These are phyloP conservation scores for sorghum (Sorghum bicolor) DNA, from an alignment of 176 grass and related monocot genomes.

Conservation along the genomic window DNA sequence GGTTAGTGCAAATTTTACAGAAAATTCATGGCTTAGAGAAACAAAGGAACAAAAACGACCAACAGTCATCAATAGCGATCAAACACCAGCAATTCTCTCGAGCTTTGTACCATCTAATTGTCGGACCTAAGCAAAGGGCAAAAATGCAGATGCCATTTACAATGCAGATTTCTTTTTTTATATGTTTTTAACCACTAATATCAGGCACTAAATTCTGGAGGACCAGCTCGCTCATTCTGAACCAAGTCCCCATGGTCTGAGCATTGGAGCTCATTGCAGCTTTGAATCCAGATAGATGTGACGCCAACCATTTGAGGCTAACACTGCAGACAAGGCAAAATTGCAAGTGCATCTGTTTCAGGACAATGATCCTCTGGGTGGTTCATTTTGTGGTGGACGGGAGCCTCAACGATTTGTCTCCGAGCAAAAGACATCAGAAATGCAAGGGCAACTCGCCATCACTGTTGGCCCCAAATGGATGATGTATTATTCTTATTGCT, in stretches of 20 bases:
- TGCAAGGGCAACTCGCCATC: neutral
- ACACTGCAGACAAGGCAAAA: neutral
- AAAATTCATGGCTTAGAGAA: neutral
- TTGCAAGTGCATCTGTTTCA: neutral
- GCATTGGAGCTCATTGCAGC: neutral
- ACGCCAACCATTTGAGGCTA: neutral
- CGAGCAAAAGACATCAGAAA: neutral
- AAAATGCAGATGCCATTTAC: neutral
- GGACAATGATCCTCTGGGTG: neutral
- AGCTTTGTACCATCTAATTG: neutral
- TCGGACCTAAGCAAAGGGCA: neutral
- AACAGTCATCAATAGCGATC: neutral
- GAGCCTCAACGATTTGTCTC: neutral
- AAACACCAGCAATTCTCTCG: neutral
- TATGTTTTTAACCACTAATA: neutral
- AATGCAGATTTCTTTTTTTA: neutral
- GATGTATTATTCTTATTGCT: neutral
- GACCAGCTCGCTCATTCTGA: neutral
- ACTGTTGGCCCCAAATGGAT: slow-evolving; percentile 11
- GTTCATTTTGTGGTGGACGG: too few species aligned
- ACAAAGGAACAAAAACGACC: neutral
- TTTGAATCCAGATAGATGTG: neutral
- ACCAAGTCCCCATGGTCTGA: neutral
- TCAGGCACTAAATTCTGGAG: neutral
- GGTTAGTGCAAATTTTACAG: neutral